phyloP scores from a whole-genome alignment of 2,329 filamentous ascomycete genomes.

The Fusarium sororula region DNA sequence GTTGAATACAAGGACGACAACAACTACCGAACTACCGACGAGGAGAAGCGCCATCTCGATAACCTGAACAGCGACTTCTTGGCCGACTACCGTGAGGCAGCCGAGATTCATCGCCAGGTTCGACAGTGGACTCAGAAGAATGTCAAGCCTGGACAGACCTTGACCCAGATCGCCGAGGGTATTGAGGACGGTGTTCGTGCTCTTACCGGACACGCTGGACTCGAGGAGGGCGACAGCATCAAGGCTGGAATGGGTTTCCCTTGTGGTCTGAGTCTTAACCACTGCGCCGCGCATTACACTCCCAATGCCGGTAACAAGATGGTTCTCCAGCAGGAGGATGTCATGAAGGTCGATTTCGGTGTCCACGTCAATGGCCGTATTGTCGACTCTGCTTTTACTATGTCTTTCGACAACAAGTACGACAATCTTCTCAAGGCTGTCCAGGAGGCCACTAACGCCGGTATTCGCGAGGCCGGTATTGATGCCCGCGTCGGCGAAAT shows the following conservation, averaged over 20 bases:
- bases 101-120: slow-evolving; percentile 90
- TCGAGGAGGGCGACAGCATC: slow-evolving; percentile 81
- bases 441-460: slow-evolving; percentile 82
- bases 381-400: slow-evolving; percentile 83
- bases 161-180: slow-evolving; percentile 86
- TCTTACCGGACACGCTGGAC: slow-evolving; percentile 77
- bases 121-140: slow-evolving; percentile 83
- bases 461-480: slow-evolving; percentile 85
- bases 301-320: slow-evolving; percentile 88
- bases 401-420: slow-evolving; percentile 78
- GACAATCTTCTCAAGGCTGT: slow-evolving; percentile 79
- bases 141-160: slow-evolving; percentile 81
- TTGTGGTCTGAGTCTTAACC: slow-evolving; percentile 83
- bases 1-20: slow-evolving; percentile 83
- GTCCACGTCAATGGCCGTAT: slow-evolving; percentile 84
- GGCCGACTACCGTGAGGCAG: slow-evolving; percentile 81
- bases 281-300: slow-evolving; percentile 87
- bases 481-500: slow-evolving; percentile 90
- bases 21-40: slow-evolving; percentile 77
- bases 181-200: slow-evolving; percentile 85
- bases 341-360: slow-evolving; percentile 85
- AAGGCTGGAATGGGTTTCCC: slow-evolving; percentile 88
- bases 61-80: slow-evolving; percentile 84
- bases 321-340: slow-evolving; percentile 75
- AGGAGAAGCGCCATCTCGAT: slow-evolving; percentile 85